Percentiles rank a stretch among this genome's conserved stretches.
Evolutionary conservation across 2,329 filamentous ascomycete genomes (phyloP).

Genomic region (Aspergillus neotritici): DNA sequence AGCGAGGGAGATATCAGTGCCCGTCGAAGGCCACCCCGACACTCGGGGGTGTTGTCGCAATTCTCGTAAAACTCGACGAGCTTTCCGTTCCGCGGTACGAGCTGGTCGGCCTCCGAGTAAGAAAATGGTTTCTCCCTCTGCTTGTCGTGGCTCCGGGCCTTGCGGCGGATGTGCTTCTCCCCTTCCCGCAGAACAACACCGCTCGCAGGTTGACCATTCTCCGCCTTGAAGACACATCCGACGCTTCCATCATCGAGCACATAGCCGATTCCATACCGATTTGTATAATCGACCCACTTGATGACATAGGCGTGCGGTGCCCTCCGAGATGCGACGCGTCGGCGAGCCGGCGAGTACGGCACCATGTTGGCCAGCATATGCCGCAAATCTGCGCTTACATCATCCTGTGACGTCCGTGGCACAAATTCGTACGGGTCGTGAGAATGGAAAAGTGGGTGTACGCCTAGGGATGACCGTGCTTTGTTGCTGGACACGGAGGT

Average conservation of each 20-base stretch:
- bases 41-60: conserved; percentile 26
- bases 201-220: conserved; percentile 39
- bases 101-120: conserved; percentile 40
- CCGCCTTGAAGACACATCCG: conserved; percentile 46
- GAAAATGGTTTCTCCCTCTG: conserved; percentile 19
- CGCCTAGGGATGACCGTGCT: conserved; percentile 32
- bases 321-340: conserved; percentile 24
- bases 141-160: conserved; percentile 36
- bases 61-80: conserved; percentile 47
- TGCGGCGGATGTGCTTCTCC: conserved; percentile 42
- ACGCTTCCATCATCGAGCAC: conserved; percentile 48
- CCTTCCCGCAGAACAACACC: conserved; percentile 44
- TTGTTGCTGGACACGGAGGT: conserved; percentile 19
- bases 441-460: conserved; percentile 34
- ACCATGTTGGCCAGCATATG: conserved; percentile 35
- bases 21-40: conserved; percentile 35
- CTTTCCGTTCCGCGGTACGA: conserved; percentile 39
- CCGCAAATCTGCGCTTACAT: conserved; percentile 36
- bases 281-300: conserved; percentile 51
- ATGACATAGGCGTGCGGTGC: conserved; percentile 43
- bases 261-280: conserved; percentile 48
- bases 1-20: conserved; percentile 36
- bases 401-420: conserved; percentile 34
- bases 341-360: conserved; percentile 27
- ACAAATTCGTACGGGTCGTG: conserved; percentile 35